Conservation (phyloP, 768 basidiomycete genomes). For the Kwoniella heveanensis region DNA sequence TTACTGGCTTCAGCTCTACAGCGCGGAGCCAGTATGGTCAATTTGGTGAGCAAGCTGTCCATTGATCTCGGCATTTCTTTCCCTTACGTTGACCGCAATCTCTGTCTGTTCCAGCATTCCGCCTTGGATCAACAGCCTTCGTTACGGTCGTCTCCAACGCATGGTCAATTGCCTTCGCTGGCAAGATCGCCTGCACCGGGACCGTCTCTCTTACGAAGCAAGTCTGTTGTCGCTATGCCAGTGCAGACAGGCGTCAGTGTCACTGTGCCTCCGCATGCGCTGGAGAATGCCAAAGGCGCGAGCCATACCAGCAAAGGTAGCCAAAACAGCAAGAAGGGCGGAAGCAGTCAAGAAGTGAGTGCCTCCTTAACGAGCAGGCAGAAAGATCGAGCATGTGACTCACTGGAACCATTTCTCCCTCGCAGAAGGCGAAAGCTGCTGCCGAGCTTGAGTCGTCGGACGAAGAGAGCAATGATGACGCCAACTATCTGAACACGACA, state of each 20-base stretch:
- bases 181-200: constrained; percentile 32
- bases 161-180: constrained; percentile 33
- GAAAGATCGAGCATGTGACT: neutral
- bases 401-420: neutral
- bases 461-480: constrained; percentile 37
- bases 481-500: constrained; percentile 41
- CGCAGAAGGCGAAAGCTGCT: constrained; percentile 20
- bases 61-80: neutral
- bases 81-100: too few relatives aligned
- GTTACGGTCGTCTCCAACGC: constrained; percentile 37
- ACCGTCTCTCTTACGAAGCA: constrained; percentile 45
- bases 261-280: constrained; percentile 28
- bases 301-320: neutral
- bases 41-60: constrained; percentile 42
- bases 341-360: constrained; percentile 25
- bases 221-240: constrained; percentile 54
- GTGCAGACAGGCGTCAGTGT: constrained; percentile 54
- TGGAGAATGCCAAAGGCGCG: constrained; percentile 5
- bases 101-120: constrained; percentile 17
- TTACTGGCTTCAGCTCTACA: constrained; percentile 49
- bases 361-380: neutral
- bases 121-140: constrained; percentile 6
- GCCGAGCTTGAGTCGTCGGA: constrained; percentile 36
- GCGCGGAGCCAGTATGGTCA: constrained; percentile 53
- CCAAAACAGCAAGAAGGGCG: constrained; percentile 11